Evolutionary conservation across 345 rosid genomes (phyloP), one percentile per base, ranked within the genome.

Genomic region (Noccaea caerulescens): DNA sequence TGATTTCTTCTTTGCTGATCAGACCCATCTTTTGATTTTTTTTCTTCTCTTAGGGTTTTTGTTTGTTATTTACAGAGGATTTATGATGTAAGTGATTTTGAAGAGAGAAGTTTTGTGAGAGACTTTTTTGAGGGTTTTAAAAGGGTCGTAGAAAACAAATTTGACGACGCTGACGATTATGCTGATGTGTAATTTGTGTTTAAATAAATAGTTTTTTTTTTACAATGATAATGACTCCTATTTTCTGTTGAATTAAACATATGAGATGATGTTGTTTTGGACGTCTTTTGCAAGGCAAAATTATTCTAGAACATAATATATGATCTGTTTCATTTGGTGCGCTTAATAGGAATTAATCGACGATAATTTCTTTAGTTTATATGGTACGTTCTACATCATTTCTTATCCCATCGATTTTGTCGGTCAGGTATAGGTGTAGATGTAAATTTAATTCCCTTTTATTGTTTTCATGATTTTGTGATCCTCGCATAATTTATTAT

Each of bases 1-100:
- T 76, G 2, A 41, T 71, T 25, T 85, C 92, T 59, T 93, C 98
- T 71, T 91, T 91, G 8, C 81, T 45, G 1, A 74, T 74, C 1
- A 78, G 73, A 25, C 92, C 96, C 98, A 91, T 74, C 56, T 63
- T 85, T 61, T 59, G 14, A 41, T 34, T 42, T 9, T 4, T 58
- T 32, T 9, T 42, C 13, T 57, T 27, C 41, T 51, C 30, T 20
- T 57, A 63, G 38, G 65, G 43, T 51, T 59, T 25, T 69, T 46
- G 36, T 33, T 10, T 44, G 41, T 18, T 76, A 50, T 34, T 39
- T 33, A 66, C 72, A 73, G 70, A 62, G 75, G 66, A 43, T 67
- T 67, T 66, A 12, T 25, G 64, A 38, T 50, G 43, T 8, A 14
- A 62, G 76, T 72, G 70, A 50, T 58, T 66, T 10, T 43, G 56